phyloP scores from a whole-genome alignment of 2,329 filamentous ascomycete genomes.

The Ophiostoma perfectum region DNA sequence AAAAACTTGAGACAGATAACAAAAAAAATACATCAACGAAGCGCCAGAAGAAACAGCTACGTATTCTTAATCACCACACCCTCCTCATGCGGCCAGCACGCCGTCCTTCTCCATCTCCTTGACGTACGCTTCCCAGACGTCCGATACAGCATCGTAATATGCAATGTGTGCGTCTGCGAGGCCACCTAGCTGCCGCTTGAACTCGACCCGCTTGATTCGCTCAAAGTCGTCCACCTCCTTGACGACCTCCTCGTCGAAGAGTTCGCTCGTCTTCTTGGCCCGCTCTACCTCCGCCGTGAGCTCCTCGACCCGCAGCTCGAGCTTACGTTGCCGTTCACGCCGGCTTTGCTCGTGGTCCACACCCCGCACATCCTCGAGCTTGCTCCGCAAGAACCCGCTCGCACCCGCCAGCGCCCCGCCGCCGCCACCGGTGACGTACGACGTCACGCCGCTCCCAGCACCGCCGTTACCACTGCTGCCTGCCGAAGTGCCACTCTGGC shows the following conservation, averaged over 20 bases:
- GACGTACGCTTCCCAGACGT: slow-evolving; percentile 87
- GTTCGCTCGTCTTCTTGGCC: slow-evolving; percentile 79
- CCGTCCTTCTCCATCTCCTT: slow-evolving; percentile 74
- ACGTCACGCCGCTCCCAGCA: slow-evolving; percentile 22
- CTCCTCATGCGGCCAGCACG: slow-evolving; percentile 29
- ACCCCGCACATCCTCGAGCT: slow-evolving; percentile 93
- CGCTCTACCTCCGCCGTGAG: slow-evolving; percentile 83
- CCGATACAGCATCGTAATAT: slow-evolving; percentile 75
- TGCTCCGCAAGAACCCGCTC: slow-evolving; percentile 80
- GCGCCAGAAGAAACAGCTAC: not conserved
- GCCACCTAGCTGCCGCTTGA: slow-evolving; percentile 77
- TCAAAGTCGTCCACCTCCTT: slow-evolving; percentile 92
- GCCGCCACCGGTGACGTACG: slow-evolving; percentile 22
- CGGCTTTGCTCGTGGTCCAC: slow-evolving; percentile 93
- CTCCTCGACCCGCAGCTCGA: slow-evolving; percentile 89
- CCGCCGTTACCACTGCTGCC: not conserved
- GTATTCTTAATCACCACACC: not conserved
- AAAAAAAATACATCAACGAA: not conserved
- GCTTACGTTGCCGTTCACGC: slow-evolving; percentile 77
- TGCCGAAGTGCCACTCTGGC: not conserved
- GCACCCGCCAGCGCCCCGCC: slow-evolving; percentile 58
- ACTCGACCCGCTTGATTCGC: slow-evolving; percentile 89
- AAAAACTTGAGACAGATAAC: not conserved
- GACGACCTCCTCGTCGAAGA: slow-evolving; percentile 94
- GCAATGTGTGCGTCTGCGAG: slow-evolving; percentile 79